Evolutionary conservation across 345 rosid species (phyloP).

Genomic region (Aquilaria yunnanensis): DNA sequence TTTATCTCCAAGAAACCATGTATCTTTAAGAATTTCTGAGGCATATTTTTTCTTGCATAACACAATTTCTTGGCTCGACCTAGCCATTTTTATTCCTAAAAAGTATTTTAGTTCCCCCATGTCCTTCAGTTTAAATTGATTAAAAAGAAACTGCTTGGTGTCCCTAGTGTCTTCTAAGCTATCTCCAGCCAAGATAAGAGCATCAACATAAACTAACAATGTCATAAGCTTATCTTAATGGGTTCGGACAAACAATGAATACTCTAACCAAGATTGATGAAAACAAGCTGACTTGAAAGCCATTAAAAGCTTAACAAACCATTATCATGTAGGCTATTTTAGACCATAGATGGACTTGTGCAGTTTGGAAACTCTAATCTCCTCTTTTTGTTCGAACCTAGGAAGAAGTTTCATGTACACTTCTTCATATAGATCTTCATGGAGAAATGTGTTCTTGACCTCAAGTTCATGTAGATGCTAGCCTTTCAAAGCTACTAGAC

Average conservation of each 20-base stretch:
- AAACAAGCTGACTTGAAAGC: not conserved
- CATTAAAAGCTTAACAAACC: not conserved
- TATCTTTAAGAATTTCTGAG: not conserved
- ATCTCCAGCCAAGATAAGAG: not conserved
- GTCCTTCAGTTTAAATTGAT: slow-evolving; percentile 6
- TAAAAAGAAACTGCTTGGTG: not conserved
- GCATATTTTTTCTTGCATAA: slow-evolving; percentile 3
- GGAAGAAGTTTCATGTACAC: not conserved
- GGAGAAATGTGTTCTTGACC: not conserved
- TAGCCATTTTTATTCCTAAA: not conserved
- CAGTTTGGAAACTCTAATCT: not conserved
- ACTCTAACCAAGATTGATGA: not conserved
- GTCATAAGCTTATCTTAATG: not conserved
- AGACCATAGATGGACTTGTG: no score
- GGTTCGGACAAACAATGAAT: not conserved
- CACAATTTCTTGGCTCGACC: not conserved
- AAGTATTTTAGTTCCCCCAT: slow-evolving; percentile 1
- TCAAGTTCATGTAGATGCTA: not conserved
- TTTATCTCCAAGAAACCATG: not conserved
- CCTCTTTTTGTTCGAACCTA: not conserved
- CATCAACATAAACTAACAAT: slow-evolving; percentile 2
- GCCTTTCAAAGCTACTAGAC: not conserved
- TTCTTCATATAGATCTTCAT: not conserved
- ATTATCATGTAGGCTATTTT: not conserved
- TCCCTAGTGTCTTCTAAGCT: rapidly evolving